These are phyloP conservation scores for Quercus aquifolioides DNA, from an alignment of 306 rosid species.

Conservation along the genomic window DNA sequence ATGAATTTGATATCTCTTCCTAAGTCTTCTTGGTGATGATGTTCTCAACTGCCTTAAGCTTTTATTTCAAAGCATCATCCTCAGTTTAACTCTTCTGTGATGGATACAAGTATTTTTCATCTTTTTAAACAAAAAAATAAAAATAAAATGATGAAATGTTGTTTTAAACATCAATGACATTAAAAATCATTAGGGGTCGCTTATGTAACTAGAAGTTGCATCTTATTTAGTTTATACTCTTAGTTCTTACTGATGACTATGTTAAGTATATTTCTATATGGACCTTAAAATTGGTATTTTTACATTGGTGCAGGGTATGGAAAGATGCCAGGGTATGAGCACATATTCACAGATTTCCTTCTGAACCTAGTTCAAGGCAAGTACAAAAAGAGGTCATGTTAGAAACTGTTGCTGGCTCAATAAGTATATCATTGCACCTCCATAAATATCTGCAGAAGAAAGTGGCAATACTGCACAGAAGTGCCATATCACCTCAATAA, in stretches of 20 bases:
- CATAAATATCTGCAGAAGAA: neutral
- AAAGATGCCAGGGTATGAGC: conserved; percentile 92
- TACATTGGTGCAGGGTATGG: conserved; percentile 67
- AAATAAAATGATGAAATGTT: neutral
- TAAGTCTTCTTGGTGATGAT: neutral
- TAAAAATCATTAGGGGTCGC: neutral
- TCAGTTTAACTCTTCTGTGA: neutral
- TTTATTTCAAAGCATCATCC: neutral
- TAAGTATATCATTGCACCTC: neutral
- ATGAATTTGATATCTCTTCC: neutral
- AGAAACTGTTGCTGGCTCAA: neutral
- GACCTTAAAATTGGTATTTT: neutral
- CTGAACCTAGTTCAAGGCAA: conserved; percentile 59
- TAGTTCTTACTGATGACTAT: neutral
- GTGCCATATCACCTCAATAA: neutral
- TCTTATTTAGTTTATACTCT: neutral
- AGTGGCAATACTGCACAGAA: neutral
- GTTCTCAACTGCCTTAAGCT: neutral
- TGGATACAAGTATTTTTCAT: neutral
- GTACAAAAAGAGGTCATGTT: conserved; percentile 54
- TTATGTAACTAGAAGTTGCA: neutral
- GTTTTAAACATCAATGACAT: neutral
- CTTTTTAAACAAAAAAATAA: neutral
- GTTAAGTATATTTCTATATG: neutral
- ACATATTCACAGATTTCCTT: conserved; percentile 85